Evolutionary conservation across 371 early-diverging fungal genomes (phyloP).

Genomic region (Encephalitozoon intestinalis): DNA sequence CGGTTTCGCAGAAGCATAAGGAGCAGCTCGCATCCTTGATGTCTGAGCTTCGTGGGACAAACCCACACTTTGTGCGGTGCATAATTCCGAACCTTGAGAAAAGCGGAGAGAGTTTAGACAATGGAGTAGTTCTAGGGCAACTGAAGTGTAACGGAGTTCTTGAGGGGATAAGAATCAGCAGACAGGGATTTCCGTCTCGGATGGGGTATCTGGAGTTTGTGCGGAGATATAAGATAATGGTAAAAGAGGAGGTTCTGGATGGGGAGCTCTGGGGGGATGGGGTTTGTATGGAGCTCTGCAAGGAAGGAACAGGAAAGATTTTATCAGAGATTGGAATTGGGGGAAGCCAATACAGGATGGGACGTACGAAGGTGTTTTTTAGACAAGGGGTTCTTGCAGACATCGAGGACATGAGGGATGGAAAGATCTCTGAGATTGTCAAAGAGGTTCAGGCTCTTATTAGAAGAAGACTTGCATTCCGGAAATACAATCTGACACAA

Average conservation of each 20-base stretch:
- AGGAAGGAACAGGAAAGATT: not conserved
- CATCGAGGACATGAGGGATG: constrained; percentile 82
- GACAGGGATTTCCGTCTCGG: constrained; percentile 91
- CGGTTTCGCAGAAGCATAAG: constrained; percentile 88
- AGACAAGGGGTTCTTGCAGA: constrained; percentile 86
- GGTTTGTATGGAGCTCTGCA: constrained; percentile 56
- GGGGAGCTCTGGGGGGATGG: constrained; percentile 67
- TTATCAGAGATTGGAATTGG: not conserved
- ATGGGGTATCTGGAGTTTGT: constrained; percentile 83
- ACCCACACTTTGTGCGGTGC: constrained; percentile 98
- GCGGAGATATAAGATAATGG: constrained; percentile 75
- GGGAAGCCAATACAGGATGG: constrained; percentile 69
- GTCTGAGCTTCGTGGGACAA: constrained; percentile 75
- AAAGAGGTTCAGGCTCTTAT: constrained; percentile 75
- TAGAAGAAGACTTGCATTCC: constrained; percentile 72
- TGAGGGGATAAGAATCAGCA: constrained; percentile 94
- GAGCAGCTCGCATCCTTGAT: constrained; percentile 80
- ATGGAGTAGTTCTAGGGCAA: constrained; percentile 79
- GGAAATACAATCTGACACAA: constrained; percentile 41
- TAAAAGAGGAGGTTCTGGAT: constrained; percentile 73
- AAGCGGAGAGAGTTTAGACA: constrained; percentile 70
- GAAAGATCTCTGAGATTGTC: constrained; percentile 70
- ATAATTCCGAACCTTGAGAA: constrained; percentile 94
- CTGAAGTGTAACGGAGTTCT: constrained; percentile 96
- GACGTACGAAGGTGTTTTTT: constrained; percentile 91